Percentiles rank a stretch among this genome's conserved stretches.
Conservation (phyloP, 768 basidiomycete genomes). For the Amanita exitialis region DNA sequence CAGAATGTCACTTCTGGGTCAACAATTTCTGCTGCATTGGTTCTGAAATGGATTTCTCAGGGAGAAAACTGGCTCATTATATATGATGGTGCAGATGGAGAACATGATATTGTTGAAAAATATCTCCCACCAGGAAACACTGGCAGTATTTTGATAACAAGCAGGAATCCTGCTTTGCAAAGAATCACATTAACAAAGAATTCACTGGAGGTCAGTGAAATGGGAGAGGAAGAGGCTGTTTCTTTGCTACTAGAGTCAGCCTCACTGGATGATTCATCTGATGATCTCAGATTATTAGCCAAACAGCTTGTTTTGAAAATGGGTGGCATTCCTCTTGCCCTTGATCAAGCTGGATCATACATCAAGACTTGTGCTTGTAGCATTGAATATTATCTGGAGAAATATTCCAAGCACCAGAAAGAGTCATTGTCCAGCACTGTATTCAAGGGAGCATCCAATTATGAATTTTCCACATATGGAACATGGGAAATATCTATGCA, state of each 20-base stretch:
- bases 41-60: too few relatives aligned
- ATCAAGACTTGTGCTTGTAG: conserved; percentile 8
- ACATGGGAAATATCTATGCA: too few relatives aligned
- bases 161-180: conserved; percentile 7
- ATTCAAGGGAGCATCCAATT: conserved; percentile 9
- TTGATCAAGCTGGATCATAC: conserved; percentile 12
- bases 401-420: conserved; percentile 1
- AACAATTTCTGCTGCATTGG: conserved; percentile 9
- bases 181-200: conserved; percentile 1
- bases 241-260: conserved; percentile 9
- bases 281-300: background rate
- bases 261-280: background rate
- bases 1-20: conserved; percentile 3
- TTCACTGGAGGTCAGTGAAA: conserved; percentile 6
- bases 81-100: too few relatives aligned
- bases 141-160: conserved; percentile 13
- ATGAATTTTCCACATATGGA: conserved; percentile 11
- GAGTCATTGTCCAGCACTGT: conserved; percentile 5
- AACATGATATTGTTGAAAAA: too few relatives aligned
- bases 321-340: too few relatives aligned
- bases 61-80: too few relatives aligned
- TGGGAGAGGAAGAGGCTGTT: conserved; percentile 11
- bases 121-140: too few relatives aligned
- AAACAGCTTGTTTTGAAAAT: background rate
- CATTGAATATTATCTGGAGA: conserved; percentile 9